Percentiles rank a stretch among this genome's conserved stretches.
These are phyloP conservation scores for Tetratostichococcus sp. DNA, from an alignment of 139 green algal species.

Conservation along the genomic window DNA sequence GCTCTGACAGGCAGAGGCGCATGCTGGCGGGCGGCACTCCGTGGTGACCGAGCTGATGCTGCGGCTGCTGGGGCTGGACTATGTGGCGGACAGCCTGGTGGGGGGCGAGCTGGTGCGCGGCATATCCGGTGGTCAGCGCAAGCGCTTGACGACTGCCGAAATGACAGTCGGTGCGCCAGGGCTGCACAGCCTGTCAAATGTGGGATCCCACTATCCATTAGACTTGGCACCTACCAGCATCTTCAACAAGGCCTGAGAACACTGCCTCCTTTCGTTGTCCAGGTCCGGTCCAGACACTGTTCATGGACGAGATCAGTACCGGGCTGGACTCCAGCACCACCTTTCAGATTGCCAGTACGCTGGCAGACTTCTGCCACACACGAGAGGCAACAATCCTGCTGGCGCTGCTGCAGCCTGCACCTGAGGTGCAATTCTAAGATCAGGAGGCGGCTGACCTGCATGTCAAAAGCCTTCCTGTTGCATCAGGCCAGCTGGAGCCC, in stretches of 20 bases:
- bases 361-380: background rate
- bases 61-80: conserved; percentile 30
- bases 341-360: conserved; percentile 16
- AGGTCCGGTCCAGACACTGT: conserved; percentile 29
- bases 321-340: conserved; percentile 55
- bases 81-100: conserved; percentile 34
- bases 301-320: conserved; percentile 51
- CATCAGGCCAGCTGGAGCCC: too few species aligned
- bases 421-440: conserved; percentile 34
- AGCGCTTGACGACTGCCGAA: conserved; percentile 40
- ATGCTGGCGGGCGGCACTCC: too few species aligned
- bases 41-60: conserved; percentile 21
- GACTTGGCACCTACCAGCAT: too few species aligned
- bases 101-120: conserved; percentile 48
- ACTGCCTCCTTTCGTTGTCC: too few species aligned
- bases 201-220: too few species aligned
- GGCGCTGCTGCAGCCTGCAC: conserved; percentile 37
- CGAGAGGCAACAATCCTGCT: conserved; percentile 3
- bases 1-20: conserved; percentile 8
- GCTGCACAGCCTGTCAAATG: too few species aligned
- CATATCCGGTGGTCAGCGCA: conserved; percentile 45
- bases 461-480: too few species aligned
- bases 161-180: background rate
- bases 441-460: background rate
- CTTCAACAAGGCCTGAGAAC: too few species aligned